Conservation (phyloP, 1,139 yeast genomes). For the Geotrichum fermentans region DNA sequence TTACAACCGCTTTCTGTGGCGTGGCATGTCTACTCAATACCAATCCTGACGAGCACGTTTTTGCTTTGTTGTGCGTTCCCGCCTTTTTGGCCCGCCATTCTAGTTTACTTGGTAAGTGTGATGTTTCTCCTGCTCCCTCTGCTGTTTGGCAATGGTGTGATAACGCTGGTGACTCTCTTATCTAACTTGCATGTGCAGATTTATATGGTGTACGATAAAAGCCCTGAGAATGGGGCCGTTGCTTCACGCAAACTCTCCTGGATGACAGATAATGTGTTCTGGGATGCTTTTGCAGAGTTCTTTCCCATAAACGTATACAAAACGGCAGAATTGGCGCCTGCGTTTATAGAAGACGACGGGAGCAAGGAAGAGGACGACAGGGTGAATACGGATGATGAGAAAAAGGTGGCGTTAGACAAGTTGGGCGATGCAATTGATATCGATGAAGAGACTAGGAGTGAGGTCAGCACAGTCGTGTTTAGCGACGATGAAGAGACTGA, state of each 20-base stretch:
- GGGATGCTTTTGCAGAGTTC: constrained; percentile 71
- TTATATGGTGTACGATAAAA: constrained; percentile 54
- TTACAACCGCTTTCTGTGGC: constrained; percentile 55
- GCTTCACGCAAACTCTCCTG: constrained; percentile 52
- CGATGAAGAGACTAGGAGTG: background rate
- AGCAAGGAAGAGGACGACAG: background rate
- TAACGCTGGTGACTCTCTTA: no score
- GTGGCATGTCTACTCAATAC: constrained; percentile 73
- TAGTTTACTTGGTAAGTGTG: constrained; percentile 38
- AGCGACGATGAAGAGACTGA: background rate
- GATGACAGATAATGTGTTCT: constrained; percentile 54
- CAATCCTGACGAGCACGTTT: constrained; percentile 51
- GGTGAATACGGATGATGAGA: background rate
- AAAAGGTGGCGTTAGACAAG: background rate
- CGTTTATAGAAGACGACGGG: constrained; percentile 42
- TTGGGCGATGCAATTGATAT: background rate
- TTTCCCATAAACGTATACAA: constrained; percentile 78
- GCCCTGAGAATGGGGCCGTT: constrained; percentile 71
- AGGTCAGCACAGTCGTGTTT: background rate
- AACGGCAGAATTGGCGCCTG: constrained; percentile 69
- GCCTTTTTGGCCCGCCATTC: constrained; percentile 58
- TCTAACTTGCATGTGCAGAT: no score
- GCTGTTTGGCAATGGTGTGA: no score
- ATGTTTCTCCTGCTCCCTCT: no score
- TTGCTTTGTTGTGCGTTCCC: constrained; percentile 61